Percentiles rank a stretch among this genome's conserved stretches.
Evolutionary conservation across 2,329 filamentous ascomycete genomes (phyloP).

Genomic region (Cadophora luteo-olivacea): DNA sequence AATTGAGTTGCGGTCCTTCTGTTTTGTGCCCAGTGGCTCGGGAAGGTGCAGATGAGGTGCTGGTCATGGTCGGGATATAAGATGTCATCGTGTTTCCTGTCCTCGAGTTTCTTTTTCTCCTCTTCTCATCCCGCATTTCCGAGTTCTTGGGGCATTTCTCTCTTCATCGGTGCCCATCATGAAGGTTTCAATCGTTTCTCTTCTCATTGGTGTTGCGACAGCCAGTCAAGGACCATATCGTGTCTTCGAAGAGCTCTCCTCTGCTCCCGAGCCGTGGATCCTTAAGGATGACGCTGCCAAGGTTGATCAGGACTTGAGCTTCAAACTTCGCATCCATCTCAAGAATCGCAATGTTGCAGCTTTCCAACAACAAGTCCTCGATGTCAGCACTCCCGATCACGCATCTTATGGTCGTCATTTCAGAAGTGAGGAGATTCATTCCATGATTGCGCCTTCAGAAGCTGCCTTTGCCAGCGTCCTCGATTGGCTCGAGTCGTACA

Average conservation of each 20-base stretch:
- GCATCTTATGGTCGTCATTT: slow-evolving; percentile 57
- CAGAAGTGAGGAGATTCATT: slow-evolving; percentile 50
- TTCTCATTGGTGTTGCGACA: neutral
- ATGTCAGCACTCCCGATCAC: slow-evolving; percentile 54
- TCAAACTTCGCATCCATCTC: slow-evolving; percentile 40
- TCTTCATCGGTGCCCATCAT: neutral
- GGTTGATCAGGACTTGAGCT: slow-evolving; percentile 21
- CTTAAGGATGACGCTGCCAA: slow-evolving; percentile 12
- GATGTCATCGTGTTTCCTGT: neutral
- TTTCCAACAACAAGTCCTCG: slow-evolving; percentile 44
- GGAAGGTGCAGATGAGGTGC: neutral
- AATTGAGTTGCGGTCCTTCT: neutral
- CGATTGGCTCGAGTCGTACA: slow-evolving; percentile 52
- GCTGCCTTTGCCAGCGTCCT: slow-evolving; percentile 48
- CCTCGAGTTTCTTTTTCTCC: neutral
- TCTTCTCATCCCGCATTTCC: neutral
- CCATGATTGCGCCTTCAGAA: slow-evolving; percentile 49
- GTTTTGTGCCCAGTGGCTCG: neutral
- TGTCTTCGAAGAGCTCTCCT: slow-evolving; percentile 25
- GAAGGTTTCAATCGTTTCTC: slow-evolving; percentile 4
- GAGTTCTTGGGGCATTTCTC: neutral
- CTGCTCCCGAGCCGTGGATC: slow-evolving; percentile 25
- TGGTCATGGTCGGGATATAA: neutral
- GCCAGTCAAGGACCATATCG: slow-evolving; percentile 18
- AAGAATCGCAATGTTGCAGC: slow-evolving; percentile 37